A percentile compares a stretch with the other conserved stretches of the same genome.
Evolutionary conservation across 2,329 filamentous ascomycete species (phyloP).

Genomic region (Aspergillus sp.): DNA sequence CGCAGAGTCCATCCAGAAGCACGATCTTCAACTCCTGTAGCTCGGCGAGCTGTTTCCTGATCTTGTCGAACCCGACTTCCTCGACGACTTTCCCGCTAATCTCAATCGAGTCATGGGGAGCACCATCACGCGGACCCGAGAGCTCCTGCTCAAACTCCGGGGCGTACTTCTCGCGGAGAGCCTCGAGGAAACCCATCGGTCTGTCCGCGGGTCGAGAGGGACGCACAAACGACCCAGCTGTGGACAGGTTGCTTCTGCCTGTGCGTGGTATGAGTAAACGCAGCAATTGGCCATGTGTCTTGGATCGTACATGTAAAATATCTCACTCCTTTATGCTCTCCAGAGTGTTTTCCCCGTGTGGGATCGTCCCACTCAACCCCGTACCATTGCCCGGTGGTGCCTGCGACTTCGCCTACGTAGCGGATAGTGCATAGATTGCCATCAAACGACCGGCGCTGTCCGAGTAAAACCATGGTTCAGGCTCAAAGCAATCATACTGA

Average conservation of each 20-base stretch:
- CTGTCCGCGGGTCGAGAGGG: slow-evolving; percentile 61
- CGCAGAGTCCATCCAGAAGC: slow-evolving; percentile 66
- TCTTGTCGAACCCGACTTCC: slow-evolving; percentile 93
- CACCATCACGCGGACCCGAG: slow-evolving; percentile 5
- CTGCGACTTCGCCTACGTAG: slow-evolving; percentile 67
- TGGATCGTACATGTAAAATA: slow-evolving; percentile 67
- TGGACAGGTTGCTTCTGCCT: slow-evolving; percentile 55
- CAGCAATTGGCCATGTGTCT: neutral
- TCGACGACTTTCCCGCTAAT: slow-evolving; percentile 76
- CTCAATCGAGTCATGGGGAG: slow-evolving; percentile 50
- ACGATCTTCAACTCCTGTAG: slow-evolving; percentile 70
- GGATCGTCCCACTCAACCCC: slow-evolving; percentile 96
- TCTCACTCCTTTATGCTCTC: slow-evolving; percentile 64
- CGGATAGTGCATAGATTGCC: slow-evolving; percentile 72
- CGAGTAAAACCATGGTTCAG: slow-evolving; percentile 16
- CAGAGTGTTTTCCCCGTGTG: slow-evolving; percentile 79
- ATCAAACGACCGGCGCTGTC: slow-evolving; percentile 70
- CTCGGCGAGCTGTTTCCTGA: slow-evolving; percentile 65
- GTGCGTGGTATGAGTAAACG: slow-evolving; percentile 18
- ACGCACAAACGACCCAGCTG: slow-evolving; percentile 78
- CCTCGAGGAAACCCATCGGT: slow-evolving; percentile 65
- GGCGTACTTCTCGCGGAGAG: slow-evolving; percentile 75
- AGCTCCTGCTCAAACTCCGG: slow-evolving; percentile 42
- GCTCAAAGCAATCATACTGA: no score
- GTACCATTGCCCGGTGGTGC: slow-evolving; percentile 72